Evolutionary conservation across 345 rosid genomes (phyloP).

Genomic region (Jatropha curcas): DNA sequence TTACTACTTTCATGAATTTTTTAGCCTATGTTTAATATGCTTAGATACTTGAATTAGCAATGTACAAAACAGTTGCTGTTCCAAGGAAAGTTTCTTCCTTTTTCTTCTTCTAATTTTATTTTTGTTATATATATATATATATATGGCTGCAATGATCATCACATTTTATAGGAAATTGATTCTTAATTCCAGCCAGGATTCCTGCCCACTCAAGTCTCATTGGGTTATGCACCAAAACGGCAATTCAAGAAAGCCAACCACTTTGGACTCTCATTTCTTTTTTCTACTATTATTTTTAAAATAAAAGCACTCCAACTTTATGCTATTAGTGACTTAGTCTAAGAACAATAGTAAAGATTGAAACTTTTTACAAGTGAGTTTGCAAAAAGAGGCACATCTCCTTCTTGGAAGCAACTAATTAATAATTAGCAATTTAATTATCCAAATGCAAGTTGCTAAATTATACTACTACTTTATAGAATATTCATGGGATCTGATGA

Average conservation of each 20-base stretch:
- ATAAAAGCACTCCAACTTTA: slow-evolving; percentile 36
- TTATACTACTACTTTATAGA: background rate
- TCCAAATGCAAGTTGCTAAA: background rate
- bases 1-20: slow-evolving; percentile 2
- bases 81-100: slow-evolving; percentile 28
- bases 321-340: background rate
- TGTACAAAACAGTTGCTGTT: slow-evolving; percentile 66
- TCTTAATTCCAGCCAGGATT: slow-evolving; percentile 46
- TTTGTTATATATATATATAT: background rate
- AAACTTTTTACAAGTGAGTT: background rate
- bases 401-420: background rate
- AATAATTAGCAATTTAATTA: background rate
- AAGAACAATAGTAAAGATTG: background rate
- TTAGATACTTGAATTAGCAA: slow-evolving; percentile 44
- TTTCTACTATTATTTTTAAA: slow-evolving; percentile 14
- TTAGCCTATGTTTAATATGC: slow-evolving; percentile 38
- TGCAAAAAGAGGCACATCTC: background rate
- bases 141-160: slow-evolving; percentile 19
- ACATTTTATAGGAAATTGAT: slow-evolving; percentile 28
- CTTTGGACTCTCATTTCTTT: slow-evolving; percentile 17
- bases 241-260: slow-evolving; percentile 33
- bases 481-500: background rate
- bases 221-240: slow-evolving; percentile 36
- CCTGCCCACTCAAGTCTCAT: slow-evolving; percentile 50
- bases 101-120: background rate